Conservation (phyloP, 148 eudicot species). For the Vaccinium vitisidaea region DNA sequence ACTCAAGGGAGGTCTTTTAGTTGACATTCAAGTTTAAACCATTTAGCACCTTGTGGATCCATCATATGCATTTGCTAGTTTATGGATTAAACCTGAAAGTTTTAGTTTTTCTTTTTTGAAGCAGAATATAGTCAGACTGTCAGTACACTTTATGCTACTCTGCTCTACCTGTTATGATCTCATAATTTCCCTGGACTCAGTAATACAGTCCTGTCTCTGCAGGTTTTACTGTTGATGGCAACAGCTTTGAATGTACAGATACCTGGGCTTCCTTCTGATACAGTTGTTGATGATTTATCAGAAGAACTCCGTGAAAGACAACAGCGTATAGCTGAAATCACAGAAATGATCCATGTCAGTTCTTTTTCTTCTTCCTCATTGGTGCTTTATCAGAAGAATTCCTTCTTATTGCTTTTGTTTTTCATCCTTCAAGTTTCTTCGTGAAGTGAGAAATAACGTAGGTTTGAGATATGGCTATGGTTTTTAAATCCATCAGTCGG, state of each 20-base stretch:
- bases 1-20: too few relatives aligned
- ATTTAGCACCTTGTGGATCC: background rate
- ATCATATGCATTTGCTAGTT: background rate
- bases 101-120: background rate
- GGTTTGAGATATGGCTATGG: background rate
- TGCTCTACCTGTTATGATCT: background rate
- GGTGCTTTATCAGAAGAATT: background rate
- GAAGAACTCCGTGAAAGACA: conserved; percentile 67
- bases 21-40: background rate
- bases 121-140: background rate
- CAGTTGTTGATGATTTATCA: conserved; percentile 43
- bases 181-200: background rate
- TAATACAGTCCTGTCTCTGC: conserved; percentile 18
- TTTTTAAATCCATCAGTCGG: background rate
- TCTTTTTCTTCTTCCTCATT: conserved; percentile 4
- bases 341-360: conserved; percentile 96
- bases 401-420: background rate
- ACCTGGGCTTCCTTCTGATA: conserved; percentile 33
- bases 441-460: background rate
- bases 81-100: background rate
- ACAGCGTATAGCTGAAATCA: conserved; percentile 81
- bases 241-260: conserved; percentile 70
- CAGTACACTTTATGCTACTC: background rate
- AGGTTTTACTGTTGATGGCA: conserved; percentile 89
- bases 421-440: background rate